A percentile compares a stretch with the other conserved stretches of the same genome.
These are phyloP conservation scores for barley (Hordeum vulgare) DNA, from an alignment of 176 grass and related monocot genomes.

Conservation along the genomic window MorexV3_pseudomolecules_assembly NC_058521.1:3697092-3697591, in stretches of 20 bases:
- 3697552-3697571: too few relatives aligned
- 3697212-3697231: neutral
- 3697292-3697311: neutral
- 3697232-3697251: neutral
- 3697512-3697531: too few relatives aligned
- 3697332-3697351: constrained; percentile 3
- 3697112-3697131: constrained; percentile 21
- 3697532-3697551: too few relatives aligned
- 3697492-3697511: too few relatives aligned
- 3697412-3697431: too few relatives aligned
- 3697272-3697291: neutral
- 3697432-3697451: too few relatives aligned
- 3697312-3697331: neutral
- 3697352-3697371: neutral
- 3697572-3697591: too few relatives aligned
- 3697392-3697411: too few relatives aligned
- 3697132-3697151: neutral
- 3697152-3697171: neutral
- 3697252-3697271: constrained; percentile 19
- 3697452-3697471: too few relatives aligned
- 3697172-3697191: constrained; percentile 1
- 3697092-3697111: neutral
- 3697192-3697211: constrained; percentile 14
- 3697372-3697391: too few relatives aligned
- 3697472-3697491: too few relatives aligned